phyloP scores from a whole-genome alignment of 805 yeast genomes.

The Candida stauntonica region DNA sequence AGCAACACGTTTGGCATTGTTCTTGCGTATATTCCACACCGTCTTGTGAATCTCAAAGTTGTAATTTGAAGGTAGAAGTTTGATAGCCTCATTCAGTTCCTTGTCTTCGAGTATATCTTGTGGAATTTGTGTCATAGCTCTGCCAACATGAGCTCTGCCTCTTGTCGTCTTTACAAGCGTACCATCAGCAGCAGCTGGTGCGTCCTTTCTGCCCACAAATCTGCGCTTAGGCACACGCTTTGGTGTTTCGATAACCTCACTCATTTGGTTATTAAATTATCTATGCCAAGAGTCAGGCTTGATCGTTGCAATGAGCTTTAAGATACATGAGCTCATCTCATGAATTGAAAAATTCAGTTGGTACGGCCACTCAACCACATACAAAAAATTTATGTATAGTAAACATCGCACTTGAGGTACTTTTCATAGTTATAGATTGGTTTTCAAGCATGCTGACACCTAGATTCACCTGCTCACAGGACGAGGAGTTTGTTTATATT shows the following conservation, averaged over 20 bases:
- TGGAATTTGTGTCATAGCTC: conserved; percentile 84
- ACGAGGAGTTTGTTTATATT: conserved; percentile 63
- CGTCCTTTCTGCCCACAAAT: conserved; percentile 52
- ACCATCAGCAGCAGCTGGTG: conserved; percentile 14
- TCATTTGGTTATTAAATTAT: not conserved
- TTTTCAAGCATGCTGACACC: conserved; percentile 74
- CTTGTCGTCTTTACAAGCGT: conserved; percentile 25
- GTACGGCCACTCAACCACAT: too few species aligned
- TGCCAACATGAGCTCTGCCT: conserved; percentile 37
- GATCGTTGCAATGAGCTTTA: too few species aligned
- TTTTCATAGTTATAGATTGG: not conserved
- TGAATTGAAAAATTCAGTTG: too few species aligned
- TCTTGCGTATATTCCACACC: conserved; percentile 83
- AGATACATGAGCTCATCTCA: not conserved
- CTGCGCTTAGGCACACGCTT: conserved; percentile 43
- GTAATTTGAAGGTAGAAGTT: conserved; percentile 81
- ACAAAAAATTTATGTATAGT: too few species aligned
- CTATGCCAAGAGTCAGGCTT: too few species aligned
- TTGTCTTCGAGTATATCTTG: conserved; percentile 73
- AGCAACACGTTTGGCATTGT: conserved; percentile 77
- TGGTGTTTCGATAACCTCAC: not conserved
- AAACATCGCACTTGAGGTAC: too few species aligned
- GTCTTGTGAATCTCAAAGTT: conserved; percentile 96
- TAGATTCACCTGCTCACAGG: conserved; percentile 68
- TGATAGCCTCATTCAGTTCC: conserved; percentile 80